Evolutionary conservation across 163 green algal genomes (phyloP).

Genomic region (Chlamydomonas reinhardtii): DNA sequence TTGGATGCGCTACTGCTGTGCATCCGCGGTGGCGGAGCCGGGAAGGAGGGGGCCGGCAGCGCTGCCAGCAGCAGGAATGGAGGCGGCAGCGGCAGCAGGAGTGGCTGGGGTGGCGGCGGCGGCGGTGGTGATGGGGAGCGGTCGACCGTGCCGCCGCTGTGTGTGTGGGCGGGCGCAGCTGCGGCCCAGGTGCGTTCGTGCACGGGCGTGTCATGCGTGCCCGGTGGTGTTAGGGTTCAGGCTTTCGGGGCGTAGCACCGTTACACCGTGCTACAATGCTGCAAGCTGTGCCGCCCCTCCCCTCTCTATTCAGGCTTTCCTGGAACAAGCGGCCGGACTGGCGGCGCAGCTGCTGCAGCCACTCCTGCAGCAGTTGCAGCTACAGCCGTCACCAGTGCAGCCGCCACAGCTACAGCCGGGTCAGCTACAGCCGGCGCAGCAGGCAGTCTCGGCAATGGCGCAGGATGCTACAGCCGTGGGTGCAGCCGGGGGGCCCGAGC

Average conservation of each 20-base stretch:
- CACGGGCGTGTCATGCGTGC: too few relatives aligned
- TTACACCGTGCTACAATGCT: too few relatives aligned
- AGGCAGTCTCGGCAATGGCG: neutral
- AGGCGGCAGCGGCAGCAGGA: neutral
- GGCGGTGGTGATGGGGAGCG: too few relatives aligned
- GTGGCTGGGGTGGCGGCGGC: too few relatives aligned
- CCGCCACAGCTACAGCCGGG: neutral
- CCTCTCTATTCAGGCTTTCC: neutral
- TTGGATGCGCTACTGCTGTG: conserved; percentile 30
- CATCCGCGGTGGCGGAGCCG: neutral
- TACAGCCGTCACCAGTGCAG: neutral
- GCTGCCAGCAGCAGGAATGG: neutral
- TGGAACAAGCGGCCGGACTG: neutral
- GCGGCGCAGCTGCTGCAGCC: neutral
- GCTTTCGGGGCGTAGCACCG: too few relatives aligned
- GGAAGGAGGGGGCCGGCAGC: neutral
- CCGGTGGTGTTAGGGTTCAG: too few relatives aligned
- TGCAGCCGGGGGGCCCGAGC: too few relatives aligned
- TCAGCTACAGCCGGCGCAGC: neutral
- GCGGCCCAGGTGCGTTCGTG: too few relatives aligned
- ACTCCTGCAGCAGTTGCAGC: neutral
- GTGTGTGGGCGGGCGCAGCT: too few relatives aligned
- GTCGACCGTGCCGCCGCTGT: neutral
- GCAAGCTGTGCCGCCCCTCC: too few relatives aligned
- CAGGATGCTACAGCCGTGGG: neutral